A percentile compares a stretch with the other conserved stretches of the same genome.
Evolutionary conservation across 306 rosid species (phyloP).

Genomic region (Canavalia gladiata): DNA sequence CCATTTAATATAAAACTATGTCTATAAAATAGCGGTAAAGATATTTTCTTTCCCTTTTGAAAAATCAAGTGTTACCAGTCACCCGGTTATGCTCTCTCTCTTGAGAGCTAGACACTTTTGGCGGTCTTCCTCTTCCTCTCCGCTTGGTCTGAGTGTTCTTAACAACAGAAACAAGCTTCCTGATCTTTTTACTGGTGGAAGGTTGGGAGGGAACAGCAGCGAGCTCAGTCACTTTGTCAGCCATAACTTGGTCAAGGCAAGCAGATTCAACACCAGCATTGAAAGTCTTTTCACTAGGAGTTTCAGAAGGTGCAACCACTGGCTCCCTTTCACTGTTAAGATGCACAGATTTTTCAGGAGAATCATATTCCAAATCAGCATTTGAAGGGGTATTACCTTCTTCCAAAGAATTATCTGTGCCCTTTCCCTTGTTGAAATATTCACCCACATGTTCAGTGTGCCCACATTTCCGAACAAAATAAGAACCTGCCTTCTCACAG

Average conservation of each 20-base stretch:
- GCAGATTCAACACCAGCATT: conserved; percentile 32
- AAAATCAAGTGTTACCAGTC: conserved; percentile 49
- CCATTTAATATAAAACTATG: conserved; percentile 31
- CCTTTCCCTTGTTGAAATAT: conserved; percentile 44
- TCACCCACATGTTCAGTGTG: conserved; percentile 42
- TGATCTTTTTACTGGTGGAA: conserved; percentile 18
- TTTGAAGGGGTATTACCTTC: conserved; percentile 51
- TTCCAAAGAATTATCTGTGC: conserved; percentile 39
- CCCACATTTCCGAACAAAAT: conserved; percentile 64
- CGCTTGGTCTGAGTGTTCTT: conserved; percentile 25
- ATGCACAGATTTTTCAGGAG: conserved; percentile 43
- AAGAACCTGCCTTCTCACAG: conserved; percentile 73
- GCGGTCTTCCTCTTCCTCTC: conserved; percentile 45
- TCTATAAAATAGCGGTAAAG: not conserved
- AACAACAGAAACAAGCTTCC: conserved; percentile 35
- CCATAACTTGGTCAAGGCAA: conserved; percentile 10
- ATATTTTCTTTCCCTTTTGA: conserved; percentile 15
- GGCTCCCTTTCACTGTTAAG: conserved; percentile 36
- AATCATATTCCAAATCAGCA: conserved; percentile 46
- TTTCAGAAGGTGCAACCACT: conserved; percentile 30
- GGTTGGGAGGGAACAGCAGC: not conserved
- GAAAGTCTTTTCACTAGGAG: conserved; percentile 35
- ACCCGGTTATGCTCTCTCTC: conserved; percentile 34
- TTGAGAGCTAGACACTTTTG: conserved; percentile 10
- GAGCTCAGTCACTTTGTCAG: not conserved